These are phyloP conservation scores for Keithomyces neogunnii DNA, from an alignment of 2,329 filamentous ascomycete genomes.

Conservation along the genomic window DNA sequence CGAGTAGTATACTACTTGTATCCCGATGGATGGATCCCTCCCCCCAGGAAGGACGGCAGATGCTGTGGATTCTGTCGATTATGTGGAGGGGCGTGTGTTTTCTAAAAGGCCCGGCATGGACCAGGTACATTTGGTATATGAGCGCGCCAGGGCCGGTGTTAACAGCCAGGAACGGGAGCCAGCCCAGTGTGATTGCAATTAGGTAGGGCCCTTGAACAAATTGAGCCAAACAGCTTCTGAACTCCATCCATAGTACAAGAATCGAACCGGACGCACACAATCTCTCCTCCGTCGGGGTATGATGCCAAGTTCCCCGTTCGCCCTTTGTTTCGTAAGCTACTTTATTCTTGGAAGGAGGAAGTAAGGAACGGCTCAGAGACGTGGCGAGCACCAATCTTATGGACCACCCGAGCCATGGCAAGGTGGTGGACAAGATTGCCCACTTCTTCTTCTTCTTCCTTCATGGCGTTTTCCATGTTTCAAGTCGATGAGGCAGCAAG, in stretches of 20 bases:
- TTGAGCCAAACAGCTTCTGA: slow-evolving; percentile 6
- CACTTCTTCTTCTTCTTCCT: not conserved
- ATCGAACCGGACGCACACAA: slow-evolving; percentile 6
- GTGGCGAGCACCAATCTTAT: not conserved
- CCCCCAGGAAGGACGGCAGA: slow-evolving; percentile 30
- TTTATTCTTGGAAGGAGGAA: slow-evolving; percentile 42
- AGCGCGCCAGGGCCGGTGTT: slow-evolving; percentile 25
- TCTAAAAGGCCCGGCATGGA: slow-evolving; percentile 40
- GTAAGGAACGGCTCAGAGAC: not conserved
- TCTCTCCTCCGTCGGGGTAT: not conserved
- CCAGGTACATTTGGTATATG: slow-evolving; percentile 18
- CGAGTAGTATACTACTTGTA: slow-evolving; percentile 39
- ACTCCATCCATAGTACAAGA: slow-evolving; percentile 5
- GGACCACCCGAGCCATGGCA: not conserved
- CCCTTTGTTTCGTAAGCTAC: slow-evolving; percentile 28
- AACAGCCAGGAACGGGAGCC: slow-evolving; percentile 30
- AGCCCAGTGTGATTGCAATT: slow-evolving; percentile 12
- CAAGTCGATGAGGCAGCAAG: slow-evolving; percentile 1
- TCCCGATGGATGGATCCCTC: slow-evolving; percentile 22
- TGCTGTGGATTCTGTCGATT: slow-evolving; percentile 18
- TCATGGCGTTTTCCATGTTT: slow-evolving; percentile 3
- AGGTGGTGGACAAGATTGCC: not conserved
- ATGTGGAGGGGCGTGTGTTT: slow-evolving; percentile 36
- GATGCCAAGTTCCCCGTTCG: not conserved
- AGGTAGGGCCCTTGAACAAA: slow-evolving; percentile 4